Conservation (phyloP, 371 early-diverging fungal genomes). For the Cokeromyces recurvatus region DNA sequence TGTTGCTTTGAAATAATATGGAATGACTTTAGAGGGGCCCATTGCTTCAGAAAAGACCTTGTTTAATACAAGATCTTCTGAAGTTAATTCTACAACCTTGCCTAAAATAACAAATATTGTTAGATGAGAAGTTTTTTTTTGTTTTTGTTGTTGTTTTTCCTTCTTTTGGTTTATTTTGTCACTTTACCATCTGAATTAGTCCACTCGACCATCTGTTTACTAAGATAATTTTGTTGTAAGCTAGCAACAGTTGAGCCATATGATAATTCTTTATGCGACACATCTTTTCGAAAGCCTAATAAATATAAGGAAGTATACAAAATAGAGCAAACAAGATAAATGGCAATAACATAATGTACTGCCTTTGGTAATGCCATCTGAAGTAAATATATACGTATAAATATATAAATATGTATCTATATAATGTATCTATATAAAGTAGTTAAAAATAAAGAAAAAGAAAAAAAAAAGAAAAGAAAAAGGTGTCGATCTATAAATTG, state of each 20-base stretch:
- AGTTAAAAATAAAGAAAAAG: too few species aligned
- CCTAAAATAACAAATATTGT: background rate
- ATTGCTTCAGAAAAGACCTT: slow-evolving; percentile 62
- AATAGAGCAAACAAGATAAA: slow-evolving; percentile 21
- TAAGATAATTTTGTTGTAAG: slow-evolving; percentile 21
- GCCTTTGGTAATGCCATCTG: slow-evolving; percentile 25
- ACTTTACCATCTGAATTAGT: slow-evolving; percentile 16
- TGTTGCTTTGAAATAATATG: slow-evolving; percentile 55
- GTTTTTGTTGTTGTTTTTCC: too few species aligned
- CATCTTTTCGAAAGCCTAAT: slow-evolving; percentile 8
- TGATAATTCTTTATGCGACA: too few species aligned
- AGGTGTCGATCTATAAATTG: too few species aligned
- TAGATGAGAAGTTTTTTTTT: background rate
- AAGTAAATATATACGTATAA: too few species aligned
- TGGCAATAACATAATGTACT: slow-evolving; percentile 12
- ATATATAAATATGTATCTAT: too few species aligned
- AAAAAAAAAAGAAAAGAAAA: too few species aligned
- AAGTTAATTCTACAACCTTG: slow-evolving; percentile 14
- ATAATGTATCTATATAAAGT: too few species aligned
- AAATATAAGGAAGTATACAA: slow-evolving; percentile 24
- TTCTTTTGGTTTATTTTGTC: too few species aligned
- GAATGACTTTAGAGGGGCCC: slow-evolving; percentile 60
- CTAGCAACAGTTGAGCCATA: slow-evolving; percentile 15
- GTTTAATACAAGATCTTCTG: slow-evolving; percentile 51
- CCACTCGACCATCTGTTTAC: slow-evolving; percentile 31